A percentile compares a stretch with the other conserved stretches of the same genome.
phyloP scores from a whole-genome alignment of 2,329 filamentous ascomycete species.

The Elsinoe perseae region DNA sequence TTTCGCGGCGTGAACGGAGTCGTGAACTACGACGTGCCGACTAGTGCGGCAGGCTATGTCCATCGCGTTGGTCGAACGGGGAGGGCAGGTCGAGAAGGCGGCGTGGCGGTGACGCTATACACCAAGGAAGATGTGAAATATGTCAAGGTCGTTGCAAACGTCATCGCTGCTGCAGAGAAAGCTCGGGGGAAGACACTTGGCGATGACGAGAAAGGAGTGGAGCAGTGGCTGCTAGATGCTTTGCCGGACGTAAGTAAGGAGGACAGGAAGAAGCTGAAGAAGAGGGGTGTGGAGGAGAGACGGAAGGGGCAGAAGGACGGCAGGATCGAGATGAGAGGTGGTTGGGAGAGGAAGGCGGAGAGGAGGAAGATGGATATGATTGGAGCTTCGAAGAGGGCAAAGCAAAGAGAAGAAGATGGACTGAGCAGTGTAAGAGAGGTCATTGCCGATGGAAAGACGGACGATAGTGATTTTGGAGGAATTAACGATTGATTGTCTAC shows the following conservation, averaged over 20 bases:
- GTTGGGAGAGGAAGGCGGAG: constrained; percentile 62
- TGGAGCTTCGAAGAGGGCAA: constrained; percentile 29
- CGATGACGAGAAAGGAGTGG: constrained; percentile 48
- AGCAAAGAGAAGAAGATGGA: constrained; percentile 25
- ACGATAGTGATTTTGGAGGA: constrained; percentile 36
- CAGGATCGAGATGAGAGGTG: constrained; percentile 76
- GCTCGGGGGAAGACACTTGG: constrained; percentile 41
- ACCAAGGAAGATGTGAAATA: constrained; percentile 89
- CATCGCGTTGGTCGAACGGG: constrained; percentile 90
- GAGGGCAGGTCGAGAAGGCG: constrained; percentile 76
- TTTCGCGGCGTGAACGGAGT: constrained; percentile 93
- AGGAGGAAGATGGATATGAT: constrained; percentile 48
- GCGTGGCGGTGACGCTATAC: constrained; percentile 87
- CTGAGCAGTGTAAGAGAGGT: constrained; percentile 12
- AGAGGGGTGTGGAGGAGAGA: constrained; percentile 69
- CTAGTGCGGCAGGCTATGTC: constrained; percentile 81
- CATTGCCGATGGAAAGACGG: constrained; percentile 11
- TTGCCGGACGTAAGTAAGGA: constrained; percentile 77
- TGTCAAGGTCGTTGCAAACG: constrained; percentile 85
- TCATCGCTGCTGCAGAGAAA: constrained; percentile 76
- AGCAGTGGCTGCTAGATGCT: constrained; percentile 81
- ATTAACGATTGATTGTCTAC: constrained; percentile 27
- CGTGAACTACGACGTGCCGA: constrained; percentile 94
- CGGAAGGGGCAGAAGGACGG: constrained; percentile 45
- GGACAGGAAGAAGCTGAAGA: constrained; percentile 74